Base-by-base conservation (phyloP, 805 yeast genomes). In the Aciculoconidium aculeatum region DNA sequence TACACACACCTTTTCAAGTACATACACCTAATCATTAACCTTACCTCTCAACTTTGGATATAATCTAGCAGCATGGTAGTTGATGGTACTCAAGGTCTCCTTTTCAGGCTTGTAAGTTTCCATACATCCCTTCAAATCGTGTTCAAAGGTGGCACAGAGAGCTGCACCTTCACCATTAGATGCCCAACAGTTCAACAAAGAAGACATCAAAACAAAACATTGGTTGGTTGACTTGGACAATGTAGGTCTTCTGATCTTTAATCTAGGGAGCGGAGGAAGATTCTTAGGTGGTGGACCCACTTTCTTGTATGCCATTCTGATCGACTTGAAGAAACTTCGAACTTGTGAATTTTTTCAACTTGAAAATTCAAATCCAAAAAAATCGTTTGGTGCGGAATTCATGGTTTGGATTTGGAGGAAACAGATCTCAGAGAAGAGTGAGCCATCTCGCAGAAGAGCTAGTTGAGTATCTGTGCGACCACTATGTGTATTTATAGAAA, bases 121-220 rank as follows among this genome's bases (percentile, higher is more conserved):
- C 80, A 85, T 82, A 52, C 96, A 88, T 9, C 58, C 57, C 49
- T 84, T 84, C 51, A 87, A 70, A 37, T 83, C 85, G 19, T 57
- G 53, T 48, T 80, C 94, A 26, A 84, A 57, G 6, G 62, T 65
- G 14, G 69, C 63, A 58, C 97, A 88, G 26, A 62, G 68, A 7
- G 68, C 61, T 13, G 80, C 64, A 36, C 92, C 88, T 55, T 86
- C 94, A 27, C 94, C 90, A 58, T 85, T 83, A 14, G 96, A 83
- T 3, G 96, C 94, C 97, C 97, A 88, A 62, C 97, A 88, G 67
- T 82, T 84, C 44, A 88, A 65, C 53, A 88, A 67, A 27, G 84
- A 79, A 1, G 92, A 78, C 88, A 88, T 83, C 40, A 81, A 61
- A 33, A 84, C 86, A 36, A 77, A 55, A 55, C 96, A 87, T 34